These are phyloP conservation scores for Orychophragmus violaceus DNA, from an alignment of 345 rosid genomes.

Conservation along the genomic window DNA sequence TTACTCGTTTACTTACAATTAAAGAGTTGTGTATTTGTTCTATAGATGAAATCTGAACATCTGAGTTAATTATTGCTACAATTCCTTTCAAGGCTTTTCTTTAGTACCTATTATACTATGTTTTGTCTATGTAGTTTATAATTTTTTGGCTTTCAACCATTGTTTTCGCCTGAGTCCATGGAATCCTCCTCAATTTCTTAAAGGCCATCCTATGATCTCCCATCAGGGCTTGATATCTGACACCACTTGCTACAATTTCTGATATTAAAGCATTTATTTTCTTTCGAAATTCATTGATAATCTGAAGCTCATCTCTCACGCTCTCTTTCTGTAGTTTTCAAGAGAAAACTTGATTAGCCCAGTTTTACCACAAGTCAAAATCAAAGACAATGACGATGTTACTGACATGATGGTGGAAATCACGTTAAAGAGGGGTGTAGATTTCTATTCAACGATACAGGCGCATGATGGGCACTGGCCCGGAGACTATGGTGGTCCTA, in stretches of 20 bases:
- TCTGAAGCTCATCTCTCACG: not conserved
- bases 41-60: not conserved
- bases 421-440: conserved; percentile 63
- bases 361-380: conserved; percentile 48
- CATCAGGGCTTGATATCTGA: not conserved
- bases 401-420: conserved; percentile 52
- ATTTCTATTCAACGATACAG: conserved; percentile 67
- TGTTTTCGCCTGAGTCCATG: not conserved
- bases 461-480: conserved; percentile 97
- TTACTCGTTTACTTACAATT: not conserved
- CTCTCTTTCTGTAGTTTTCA: conserved; percentile 44
- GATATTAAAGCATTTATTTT: not conserved
- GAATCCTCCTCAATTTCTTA: not conserved
- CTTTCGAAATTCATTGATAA: not conserved
- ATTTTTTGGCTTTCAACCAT: not conserved
- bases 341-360: conserved; percentile 43
- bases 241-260: not conserved
- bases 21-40: not conserved
- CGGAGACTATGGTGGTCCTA: conserved; percentile 99
- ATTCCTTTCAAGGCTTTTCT: not conserved
- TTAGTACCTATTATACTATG: not conserved
- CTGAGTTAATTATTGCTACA: not conserved
- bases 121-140: not conserved
- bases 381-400: conserved; percentile 51
- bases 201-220: not conserved